A percentile compares a stretch with the other conserved stretches of the same genome.
Evolutionary conservation across 116 monocot species (phyloP).

Genomic region (Zostera marina): DNA sequence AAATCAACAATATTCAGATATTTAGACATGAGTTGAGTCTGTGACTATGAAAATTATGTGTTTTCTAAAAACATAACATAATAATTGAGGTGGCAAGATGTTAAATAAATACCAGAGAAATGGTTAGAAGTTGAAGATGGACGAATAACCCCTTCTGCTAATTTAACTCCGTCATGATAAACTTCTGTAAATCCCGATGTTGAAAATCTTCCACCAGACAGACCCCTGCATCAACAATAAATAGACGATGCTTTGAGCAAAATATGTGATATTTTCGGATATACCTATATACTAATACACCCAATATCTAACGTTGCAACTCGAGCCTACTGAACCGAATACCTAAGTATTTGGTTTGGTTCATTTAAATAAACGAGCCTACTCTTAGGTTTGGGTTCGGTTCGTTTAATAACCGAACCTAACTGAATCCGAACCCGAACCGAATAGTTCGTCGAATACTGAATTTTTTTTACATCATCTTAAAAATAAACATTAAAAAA

Average conservation of each 20-base stretch:
- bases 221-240: constrained; percentile 15
- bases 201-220: constrained; percentile 11
- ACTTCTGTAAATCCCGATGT: not conserved
- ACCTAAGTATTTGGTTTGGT: no score
- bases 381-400: no score
- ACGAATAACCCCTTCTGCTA: not conserved
- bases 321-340: not conserved
- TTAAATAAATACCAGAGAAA: not conserved
- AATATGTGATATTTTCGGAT: not conserved
- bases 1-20: not conserved
- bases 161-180: not conserved
- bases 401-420: no score
- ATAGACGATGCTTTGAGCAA: not conserved
- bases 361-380: no score
- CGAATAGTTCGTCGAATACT: no score
- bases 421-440: no score
- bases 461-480: no score
- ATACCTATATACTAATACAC: not conserved
- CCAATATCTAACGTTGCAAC: not conserved
- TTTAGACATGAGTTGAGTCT: not conserved
- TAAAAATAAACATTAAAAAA: no score
- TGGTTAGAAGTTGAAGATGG: not conserved
- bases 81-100: not conserved
- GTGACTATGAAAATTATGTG: not conserved
- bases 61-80: not conserved